phyloP scores from a whole-genome alignment of 2,329 filamentous ascomycete species.

The Epichloe gansuensis region DNA sequence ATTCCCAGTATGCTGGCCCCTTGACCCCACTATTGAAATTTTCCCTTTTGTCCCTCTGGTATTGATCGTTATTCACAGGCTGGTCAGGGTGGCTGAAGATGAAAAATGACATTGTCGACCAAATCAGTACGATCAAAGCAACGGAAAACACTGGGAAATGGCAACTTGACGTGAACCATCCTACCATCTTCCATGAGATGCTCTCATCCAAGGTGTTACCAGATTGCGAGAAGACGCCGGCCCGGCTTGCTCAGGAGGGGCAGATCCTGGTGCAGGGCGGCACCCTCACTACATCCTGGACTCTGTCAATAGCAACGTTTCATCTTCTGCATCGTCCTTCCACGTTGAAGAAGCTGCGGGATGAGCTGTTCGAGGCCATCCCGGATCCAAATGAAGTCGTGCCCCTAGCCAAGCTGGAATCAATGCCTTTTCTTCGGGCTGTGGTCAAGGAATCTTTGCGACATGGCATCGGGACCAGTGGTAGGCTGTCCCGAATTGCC shows the following conservation, averaged over 20 bases:
- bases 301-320: constrained; percentile 22
- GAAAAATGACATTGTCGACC: constrained; percentile 24
- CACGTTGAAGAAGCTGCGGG: constrained; percentile 20
- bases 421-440: constrained; percentile 33
- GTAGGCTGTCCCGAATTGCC: constrained; percentile 35
- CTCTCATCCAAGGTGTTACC: constrained; percentile 21
- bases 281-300: constrained; percentile 28
- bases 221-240: constrained; percentile 20
- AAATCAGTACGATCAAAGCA: constrained; percentile 23
- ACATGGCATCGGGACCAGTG: constrained; percentile 34
- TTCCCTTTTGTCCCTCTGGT: constrained; percentile 8
- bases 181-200: constrained; percentile 25
- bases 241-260: constrained; percentile 25
- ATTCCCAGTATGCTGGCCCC: constrained; percentile 14
- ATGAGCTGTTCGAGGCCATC: constrained; percentile 23
- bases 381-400: constrained; percentile 17
- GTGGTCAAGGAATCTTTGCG: constrained; percentile 40
- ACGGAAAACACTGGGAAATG: constrained; percentile 22
- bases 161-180: constrained; percentile 20
- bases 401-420: constrained; percentile 20
- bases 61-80: constrained; percentile 15
- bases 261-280: constrained; percentile 27
- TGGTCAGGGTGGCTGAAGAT: constrained; percentile 27
- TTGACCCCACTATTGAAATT: constrained; percentile 1
- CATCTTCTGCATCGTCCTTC: constrained; percentile 22